A percentile compares a stretch with the other conserved stretches of the same genome.
phyloP scores from a whole-genome alignment of 768 basidiomycete genomes.

The Clavulina sp. region DNA sequence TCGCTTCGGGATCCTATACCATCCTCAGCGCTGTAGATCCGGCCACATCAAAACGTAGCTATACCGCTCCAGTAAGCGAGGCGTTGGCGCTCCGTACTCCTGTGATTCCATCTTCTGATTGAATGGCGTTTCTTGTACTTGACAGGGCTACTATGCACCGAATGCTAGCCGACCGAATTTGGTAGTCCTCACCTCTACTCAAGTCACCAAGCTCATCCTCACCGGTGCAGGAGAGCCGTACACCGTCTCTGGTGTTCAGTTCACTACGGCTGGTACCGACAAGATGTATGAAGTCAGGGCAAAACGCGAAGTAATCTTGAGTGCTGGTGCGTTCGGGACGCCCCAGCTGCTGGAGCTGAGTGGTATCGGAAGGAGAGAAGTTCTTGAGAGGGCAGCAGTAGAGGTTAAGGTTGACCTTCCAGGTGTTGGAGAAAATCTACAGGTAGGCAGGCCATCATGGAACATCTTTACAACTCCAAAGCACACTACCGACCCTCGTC shows the following conservation, averaged over 20 bases:
- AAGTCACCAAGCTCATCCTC: constrained; percentile 24
- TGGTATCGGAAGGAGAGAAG: constrained; percentile 23
- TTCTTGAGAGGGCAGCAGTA: constrained; percentile 19
- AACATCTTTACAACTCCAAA: not conserved
- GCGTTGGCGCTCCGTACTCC: too few species aligned
- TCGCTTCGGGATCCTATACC: constrained; percentile 9
- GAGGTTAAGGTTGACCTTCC: constrained; percentile 23
- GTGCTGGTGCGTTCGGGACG: constrained; percentile 15
- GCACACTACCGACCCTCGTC: not conserved
- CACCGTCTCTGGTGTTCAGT: constrained; percentile 23
- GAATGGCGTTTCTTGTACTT: not conserved
- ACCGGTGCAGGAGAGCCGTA: constrained; percentile 15
- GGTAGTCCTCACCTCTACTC: constrained; percentile 25
- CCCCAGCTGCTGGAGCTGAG: not conserved
- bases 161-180: constrained; percentile 20
- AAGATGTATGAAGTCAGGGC: constrained; percentile 20
- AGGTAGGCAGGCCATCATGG: too few species aligned
- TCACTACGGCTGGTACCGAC: constrained; percentile 14
- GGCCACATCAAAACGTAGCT: not conserved
- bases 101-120: not conserved
- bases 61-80: constrained; percentile 6
- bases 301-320: constrained; percentile 26
- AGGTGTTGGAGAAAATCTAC: constrained; percentile 26
- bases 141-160: constrained; percentile 8
- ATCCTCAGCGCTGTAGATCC: constrained; percentile 8